These are phyloP conservation scores for Avena atlantica DNA, from an alignment of 176 grass and related monocot genomes.

Conservation along the genomic window DNA sequence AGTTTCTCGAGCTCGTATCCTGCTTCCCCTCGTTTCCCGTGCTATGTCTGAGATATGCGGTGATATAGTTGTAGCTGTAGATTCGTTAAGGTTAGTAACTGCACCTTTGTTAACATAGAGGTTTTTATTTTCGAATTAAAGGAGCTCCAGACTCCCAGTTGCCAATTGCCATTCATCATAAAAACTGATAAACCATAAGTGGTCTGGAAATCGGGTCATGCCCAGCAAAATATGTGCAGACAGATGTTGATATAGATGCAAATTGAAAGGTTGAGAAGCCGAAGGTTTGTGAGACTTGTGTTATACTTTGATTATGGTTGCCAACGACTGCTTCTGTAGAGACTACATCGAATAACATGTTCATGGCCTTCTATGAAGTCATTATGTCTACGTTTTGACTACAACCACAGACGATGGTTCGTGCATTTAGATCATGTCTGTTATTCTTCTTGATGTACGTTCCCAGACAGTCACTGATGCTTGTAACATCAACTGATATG, in stretches of 20 bases:
- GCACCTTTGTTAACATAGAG: neutral
- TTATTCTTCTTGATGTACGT: neutral
- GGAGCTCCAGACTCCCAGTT: neutral
- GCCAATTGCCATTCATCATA: neutral
- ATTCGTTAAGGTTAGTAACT: neutral
- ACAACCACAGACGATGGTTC: neutral
- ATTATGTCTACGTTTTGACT: neutral
- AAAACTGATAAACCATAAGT: neutral
- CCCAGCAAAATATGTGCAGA: neutral
- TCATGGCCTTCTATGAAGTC: conserved; percentile 6
- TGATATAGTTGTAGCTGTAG: neutral
- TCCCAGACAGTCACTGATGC: neutral
- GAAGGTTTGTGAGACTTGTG: neutral
- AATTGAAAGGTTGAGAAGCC: neutral
- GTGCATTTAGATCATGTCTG: neutral
- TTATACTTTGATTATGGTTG: neutral
- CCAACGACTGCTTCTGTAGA: neutral
- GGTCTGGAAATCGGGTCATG: neutral
- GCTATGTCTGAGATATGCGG: neutral
- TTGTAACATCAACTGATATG: neutral
- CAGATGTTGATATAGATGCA: neutral
- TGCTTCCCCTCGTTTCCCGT: neutral
- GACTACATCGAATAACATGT: too few relatives aligned
- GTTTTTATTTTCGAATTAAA: neutral
- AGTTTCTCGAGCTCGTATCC: conserved; percentile 27